Conservation (phyloP, 2,329 filamentous ascomycete genomes). For the Thermothelomyces thermophilus region DNA sequence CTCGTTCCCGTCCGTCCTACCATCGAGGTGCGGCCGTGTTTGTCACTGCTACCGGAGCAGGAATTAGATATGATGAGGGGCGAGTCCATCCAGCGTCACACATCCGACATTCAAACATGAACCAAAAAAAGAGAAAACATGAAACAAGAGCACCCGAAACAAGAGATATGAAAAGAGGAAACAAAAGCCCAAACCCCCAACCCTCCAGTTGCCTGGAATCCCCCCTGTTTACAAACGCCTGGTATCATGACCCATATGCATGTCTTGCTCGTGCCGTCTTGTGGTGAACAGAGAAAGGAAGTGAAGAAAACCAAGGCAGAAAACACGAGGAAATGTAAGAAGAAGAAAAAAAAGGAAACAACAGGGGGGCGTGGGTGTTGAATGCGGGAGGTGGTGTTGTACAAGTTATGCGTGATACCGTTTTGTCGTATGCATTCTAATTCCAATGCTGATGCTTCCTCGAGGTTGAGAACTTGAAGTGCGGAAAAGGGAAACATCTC, state of each 20-base stretch:
- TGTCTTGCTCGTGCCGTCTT: slow-evolving; percentile 13
- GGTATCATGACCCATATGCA: slow-evolving; percentile 26
- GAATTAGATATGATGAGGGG: slow-evolving; percentile 19
- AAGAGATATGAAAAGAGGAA: slow-evolving; percentile 14
- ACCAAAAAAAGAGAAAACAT: slow-evolving; percentile 16
- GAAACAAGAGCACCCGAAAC: background rate
- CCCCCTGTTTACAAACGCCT: slow-evolving; percentile 22
- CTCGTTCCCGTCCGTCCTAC: slow-evolving; percentile 1
- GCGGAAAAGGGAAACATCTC: slow-evolving; percentile 3
- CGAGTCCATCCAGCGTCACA: slow-evolving; percentile 14
- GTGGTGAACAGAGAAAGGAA: slow-evolving; percentile 13
- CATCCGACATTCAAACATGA: slow-evolving; percentile 12
- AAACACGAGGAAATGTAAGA: slow-evolving; percentile 14
- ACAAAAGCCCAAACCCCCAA: slow-evolving; percentile 8
- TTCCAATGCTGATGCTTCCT: slow-evolving; percentile 23
- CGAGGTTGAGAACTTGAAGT: background rate
- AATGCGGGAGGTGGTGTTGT: slow-evolving; percentile 21
- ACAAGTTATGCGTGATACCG: slow-evolving; percentile 19
- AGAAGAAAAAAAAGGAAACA: slow-evolving; percentile 17
- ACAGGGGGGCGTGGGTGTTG: slow-evolving; percentile 1
- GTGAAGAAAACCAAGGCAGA: slow-evolving; percentile 14
- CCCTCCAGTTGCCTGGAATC: slow-evolving; percentile 21
- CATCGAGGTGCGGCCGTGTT: background rate
- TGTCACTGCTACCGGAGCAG: slow-evolving; percentile 24
- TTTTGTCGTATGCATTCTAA: slow-evolving; percentile 18